Conservation (phyloP, 805 yeast species). For the Kuraishia piskuri region DNA sequence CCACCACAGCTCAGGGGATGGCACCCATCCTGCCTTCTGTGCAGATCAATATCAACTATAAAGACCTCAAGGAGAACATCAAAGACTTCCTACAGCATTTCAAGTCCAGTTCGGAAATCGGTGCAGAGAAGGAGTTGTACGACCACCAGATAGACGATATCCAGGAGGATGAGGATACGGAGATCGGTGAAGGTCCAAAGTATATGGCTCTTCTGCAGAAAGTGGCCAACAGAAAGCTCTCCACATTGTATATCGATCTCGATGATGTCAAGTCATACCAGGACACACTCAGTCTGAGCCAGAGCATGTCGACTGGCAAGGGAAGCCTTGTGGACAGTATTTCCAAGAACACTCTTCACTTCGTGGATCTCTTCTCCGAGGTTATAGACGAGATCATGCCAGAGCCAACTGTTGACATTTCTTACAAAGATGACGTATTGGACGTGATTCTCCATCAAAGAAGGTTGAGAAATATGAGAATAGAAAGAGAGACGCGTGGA, state of each 20-base stretch:
- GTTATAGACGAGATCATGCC: constrained; percentile 83
- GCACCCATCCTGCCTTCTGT: constrained; percentile 47
- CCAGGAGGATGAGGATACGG: constrained; percentile 15
- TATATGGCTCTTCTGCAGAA: constrained; percentile 68
- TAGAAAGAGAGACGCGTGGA: constrained; percentile 57
- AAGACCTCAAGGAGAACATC: constrained; percentile 47
- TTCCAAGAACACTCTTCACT: constrained; percentile 68
- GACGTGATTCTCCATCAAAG: constrained; percentile 92
- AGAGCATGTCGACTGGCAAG: constrained; percentile 7
- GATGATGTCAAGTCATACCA: constrained; percentile 79
- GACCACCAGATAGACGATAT: constrained; percentile 25
- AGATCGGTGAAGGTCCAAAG: constrained; percentile 45
- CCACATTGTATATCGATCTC: constrained; percentile 64
- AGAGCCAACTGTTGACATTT: constrained; percentile 69
- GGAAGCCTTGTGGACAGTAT: constrained; percentile 44
- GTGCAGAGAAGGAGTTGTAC: constrained; percentile 15
- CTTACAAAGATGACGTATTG: constrained; percentile 80
- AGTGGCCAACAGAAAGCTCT: constrained; percentile 74
- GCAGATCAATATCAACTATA: constrained; percentile 67
- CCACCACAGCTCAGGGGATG: not conserved
- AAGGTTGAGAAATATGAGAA: constrained; percentile 68
- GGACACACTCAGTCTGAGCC: constrained; percentile 22
- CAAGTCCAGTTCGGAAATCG: constrained; percentile 24
- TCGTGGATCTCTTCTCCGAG: constrained; percentile 64
- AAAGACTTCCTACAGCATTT: constrained; percentile 62